These are phyloP conservation scores for Hyphopichia buzzinii DNA, from an alignment of 1,139 yeast species.

Conservation along the genomic window DNA sequence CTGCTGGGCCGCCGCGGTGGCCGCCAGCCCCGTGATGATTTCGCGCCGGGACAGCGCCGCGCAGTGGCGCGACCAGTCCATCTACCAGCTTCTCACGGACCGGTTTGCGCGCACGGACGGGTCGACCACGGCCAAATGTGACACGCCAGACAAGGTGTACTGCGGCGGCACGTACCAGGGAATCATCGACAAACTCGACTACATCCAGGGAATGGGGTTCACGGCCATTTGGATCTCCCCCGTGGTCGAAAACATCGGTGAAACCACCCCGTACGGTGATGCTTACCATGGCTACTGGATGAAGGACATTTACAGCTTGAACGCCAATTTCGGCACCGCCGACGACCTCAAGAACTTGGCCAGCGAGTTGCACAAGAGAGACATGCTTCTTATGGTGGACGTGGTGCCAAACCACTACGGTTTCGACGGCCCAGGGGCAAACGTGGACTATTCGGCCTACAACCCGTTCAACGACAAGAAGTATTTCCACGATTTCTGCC, in stretches of 20 bases:
- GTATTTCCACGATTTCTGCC: conserved; percentile 4
- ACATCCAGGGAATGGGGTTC: conserved; percentile 5
- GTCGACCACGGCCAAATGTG: conserved; percentile 1
- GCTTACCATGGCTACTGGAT: conserved; percentile 5
- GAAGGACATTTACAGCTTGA: conserved; percentile 2
- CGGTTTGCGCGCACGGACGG: conserved; percentile 4
- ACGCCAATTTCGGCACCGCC: conserved; percentile 2
- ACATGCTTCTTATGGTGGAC: conserved; percentile 4
- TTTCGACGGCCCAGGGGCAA: not conserved
- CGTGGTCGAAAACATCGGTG: conserved; percentile 4
- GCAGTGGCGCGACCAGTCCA: conserved; percentile 3
- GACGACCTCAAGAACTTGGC: conserved; percentile 3
- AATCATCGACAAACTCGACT: conserved; percentile 3
- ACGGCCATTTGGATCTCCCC: conserved; percentile 6
- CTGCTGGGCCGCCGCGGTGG: not conserved
- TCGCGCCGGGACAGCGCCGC: conserved; percentile 1
- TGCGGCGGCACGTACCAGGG: conserved; percentile 5
- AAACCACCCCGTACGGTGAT: conserved; percentile 2
- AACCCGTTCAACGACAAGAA: conserved; percentile 3
- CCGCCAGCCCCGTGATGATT: conserved; percentile 1
- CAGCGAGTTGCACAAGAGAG: conserved; percentile 2
- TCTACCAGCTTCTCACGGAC: conserved; percentile 4
- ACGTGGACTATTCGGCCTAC: conserved; percentile 2
- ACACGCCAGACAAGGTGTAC: not conserved
- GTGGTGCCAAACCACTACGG: conserved; percentile 4